A percentile compares a stretch with the other conserved stretches of the same genome.
These are phyloP conservation scores for Jatropha multifida DNA, from an alignment of 441 rosid species.

Conservation along the genomic window DNA sequence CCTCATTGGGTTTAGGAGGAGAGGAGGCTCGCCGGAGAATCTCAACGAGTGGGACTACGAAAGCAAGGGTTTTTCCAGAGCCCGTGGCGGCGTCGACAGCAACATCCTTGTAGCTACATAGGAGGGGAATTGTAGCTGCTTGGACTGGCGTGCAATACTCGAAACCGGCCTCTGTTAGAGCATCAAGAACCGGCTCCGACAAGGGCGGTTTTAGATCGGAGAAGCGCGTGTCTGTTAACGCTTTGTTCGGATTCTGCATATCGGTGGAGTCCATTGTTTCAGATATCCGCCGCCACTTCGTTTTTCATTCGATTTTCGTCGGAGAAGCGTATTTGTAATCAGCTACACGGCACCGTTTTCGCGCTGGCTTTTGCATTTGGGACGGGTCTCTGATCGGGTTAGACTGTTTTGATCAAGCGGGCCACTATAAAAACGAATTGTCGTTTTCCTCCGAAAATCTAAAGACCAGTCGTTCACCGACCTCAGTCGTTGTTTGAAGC, in stretches of 20 bases:
- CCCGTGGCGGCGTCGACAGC: conserved; percentile 95
- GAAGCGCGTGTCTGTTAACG: conserved; percentile 69
- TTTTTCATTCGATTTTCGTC: background rate
- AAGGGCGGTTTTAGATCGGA: conserved; percentile 71
- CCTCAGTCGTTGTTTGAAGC: too few relatives aligned
- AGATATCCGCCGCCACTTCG: conserved; percentile 13
- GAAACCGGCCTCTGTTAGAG: conserved; percentile 53
- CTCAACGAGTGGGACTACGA: conserved; percentile 75
- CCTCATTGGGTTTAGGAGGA: conserved; percentile 72
- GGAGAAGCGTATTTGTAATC: background rate
- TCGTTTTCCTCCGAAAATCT: too few relatives aligned
- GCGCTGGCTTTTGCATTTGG: background rate
- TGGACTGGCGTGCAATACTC: conserved; percentile 90
- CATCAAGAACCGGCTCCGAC: conserved; percentile 58
- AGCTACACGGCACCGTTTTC: background rate
- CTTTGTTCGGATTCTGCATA: conserved; percentile 43
- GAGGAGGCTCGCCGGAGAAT: conserved; percentile 60
- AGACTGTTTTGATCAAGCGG: background rate
- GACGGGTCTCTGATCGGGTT: background rate
- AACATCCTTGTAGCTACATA: conserved; percentile 83
- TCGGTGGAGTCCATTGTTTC: conserved; percentile 25
- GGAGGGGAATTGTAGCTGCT: conserved; percentile 77
- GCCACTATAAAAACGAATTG: background rate
- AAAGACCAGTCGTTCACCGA: too few relatives aligned
- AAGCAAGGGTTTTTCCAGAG: conserved; percentile 92